A percentile compares a stretch with the other conserved stretches of the same genome.
Conservation (phyloP, 768 basidiomycete species). For the Tulasnella sp. region DNA sequence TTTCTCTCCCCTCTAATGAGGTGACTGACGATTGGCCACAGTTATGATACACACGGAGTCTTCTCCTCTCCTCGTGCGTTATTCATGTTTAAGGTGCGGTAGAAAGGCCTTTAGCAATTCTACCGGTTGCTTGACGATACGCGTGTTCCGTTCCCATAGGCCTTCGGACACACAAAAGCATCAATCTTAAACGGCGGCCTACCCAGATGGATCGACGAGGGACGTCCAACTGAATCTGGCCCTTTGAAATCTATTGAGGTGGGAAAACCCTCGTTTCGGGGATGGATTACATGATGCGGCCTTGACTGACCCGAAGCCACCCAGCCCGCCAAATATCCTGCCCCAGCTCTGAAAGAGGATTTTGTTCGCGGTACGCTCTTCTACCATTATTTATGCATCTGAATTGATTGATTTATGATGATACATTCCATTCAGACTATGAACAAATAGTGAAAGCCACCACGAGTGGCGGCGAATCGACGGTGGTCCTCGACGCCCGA, state of each 20-base stretch:
- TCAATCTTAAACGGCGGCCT: slow-evolving; percentile 94
- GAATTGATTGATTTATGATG: neutral
- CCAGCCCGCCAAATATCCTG: slow-evolving; percentile 49
- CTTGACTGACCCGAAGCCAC: neutral
- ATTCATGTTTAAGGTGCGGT: slow-evolving; percentile 63
- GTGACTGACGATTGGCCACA: slow-evolving; percentile 42
- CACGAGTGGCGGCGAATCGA: slow-evolving; percentile 47
- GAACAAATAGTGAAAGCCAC: slow-evolving; percentile 70
- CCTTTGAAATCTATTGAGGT: slow-evolving; percentile 18
- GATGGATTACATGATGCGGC: neutral
- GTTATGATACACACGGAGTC: slow-evolving; percentile 88
- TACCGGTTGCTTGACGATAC: too few species aligned
- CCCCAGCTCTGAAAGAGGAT: slow-evolving; percentile 56
- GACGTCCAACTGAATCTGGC: slow-evolving; percentile 56
- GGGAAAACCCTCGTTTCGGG: too few species aligned
- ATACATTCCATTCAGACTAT: slow-evolving; percentile 58
- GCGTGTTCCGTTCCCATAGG: slow-evolving; percentile 39
- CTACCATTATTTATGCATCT: slow-evolving; percentile 11
- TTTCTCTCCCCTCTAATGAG: neutral
- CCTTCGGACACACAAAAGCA: slow-evolving; percentile 84
- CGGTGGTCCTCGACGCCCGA: slow-evolving; percentile 87
- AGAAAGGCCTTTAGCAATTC: too few species aligned
- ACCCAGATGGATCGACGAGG: slow-evolving; percentile 75
- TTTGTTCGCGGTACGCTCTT: slow-evolving; percentile 56
- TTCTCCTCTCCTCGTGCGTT: slow-evolving; percentile 92